Evolutionary conservation across 106 monocot species (phyloP), one percentile per base, ranked within the genome.

Genomic region (Gastrodia elata): DNA sequence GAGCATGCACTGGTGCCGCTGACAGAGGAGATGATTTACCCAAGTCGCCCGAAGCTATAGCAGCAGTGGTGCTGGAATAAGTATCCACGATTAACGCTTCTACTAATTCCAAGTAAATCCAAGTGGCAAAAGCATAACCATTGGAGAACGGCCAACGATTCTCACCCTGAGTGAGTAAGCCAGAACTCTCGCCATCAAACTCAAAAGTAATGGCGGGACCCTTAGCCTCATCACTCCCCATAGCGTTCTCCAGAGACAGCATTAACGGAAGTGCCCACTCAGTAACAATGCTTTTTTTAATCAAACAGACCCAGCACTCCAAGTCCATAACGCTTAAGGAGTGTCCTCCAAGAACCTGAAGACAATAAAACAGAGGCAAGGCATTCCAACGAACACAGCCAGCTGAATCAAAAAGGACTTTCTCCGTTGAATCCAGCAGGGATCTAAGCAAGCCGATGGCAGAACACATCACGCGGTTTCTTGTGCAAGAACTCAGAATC

Each of bases 101-200:
- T 46, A 93, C 91, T 5, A 88, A 88, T 68, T 98, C 97, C 35
- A 93, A 88, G 74, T 91, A 98, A 24, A 98, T 87, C 97, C 97
- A 98, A 16, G 93, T 91, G 6, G 81, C 93, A 68, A 98, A 93
- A n/a, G 74, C 84, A 76, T 91, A 98, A 11, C 97, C 97, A 80
- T 88, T 98, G 16, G 81, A 76, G 80, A 98, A 98, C 1, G 97
- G 93, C 97, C 97, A 98, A 69, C 88, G 71, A 76, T 87, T 84
- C 70, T 93, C 97, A n/a, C 88, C 91, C 2, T 90, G 93, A 34
- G 81, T 88, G 34, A 98, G 87, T 76, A 98, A 64, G 0, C 97
- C 97, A n/a, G 97, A 98, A 55, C 91, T 91, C 78, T 93, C 91
- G 7, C 93, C 97, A 65, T 98, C 97, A 77, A 98, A 93, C 76